Evolutionary conservation across 1,284 basidiomycete genomes (phyloP), one percentile per base, ranked within the genome.

Genomic region (Xanthoconium separans): DNA sequence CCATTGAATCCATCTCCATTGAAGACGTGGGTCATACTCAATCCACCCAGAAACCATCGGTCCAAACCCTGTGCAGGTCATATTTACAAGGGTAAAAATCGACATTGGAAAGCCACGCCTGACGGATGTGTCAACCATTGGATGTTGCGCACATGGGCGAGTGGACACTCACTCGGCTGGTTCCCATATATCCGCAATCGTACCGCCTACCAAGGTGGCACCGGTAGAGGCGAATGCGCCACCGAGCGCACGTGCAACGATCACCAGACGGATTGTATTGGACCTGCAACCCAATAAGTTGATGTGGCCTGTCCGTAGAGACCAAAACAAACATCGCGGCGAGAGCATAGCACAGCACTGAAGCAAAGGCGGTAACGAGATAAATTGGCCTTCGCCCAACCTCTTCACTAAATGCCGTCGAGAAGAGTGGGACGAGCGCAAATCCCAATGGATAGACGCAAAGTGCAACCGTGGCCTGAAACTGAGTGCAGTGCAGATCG

Each of bases 1-100:
- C 81, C 83, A 85, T 65, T 84, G 80, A 24, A 86, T 84, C 84
- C 84, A 87, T 11, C 85, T 72, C 85, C 85, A 87, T 53, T 74
- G 70, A 34, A 86, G 66, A 12, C 69, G 66, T 0, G 69, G 63
- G 50, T 79, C 73, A 37, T 77, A 72, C 58, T 83, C 83, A 20
- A 85, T 78, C 76, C 79, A 85, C 3, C 78, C 80, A 10, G 79
- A 75, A 27, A 75, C 72, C 18, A 82, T 71, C 1, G 83, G 78
- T 15, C 82, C 84, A 4, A 85, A 57, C 2, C 82, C 83, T 1
- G 79, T 79, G 2, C 75, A 76, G 22, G 74, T 71, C 57, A 84
- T 72, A 7, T 76, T 80, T 22, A 72, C 68, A 8, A 82, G 59
- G 4, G 79, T 65, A 61, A 82, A 83, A 1, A 80, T 55, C 3